Percentiles rank a stretch among this genome's conserved stretches.
phyloP scores from a whole-genome alignment of 768 basidiomycete genomes.

The Lactarius vividus region DNA sequence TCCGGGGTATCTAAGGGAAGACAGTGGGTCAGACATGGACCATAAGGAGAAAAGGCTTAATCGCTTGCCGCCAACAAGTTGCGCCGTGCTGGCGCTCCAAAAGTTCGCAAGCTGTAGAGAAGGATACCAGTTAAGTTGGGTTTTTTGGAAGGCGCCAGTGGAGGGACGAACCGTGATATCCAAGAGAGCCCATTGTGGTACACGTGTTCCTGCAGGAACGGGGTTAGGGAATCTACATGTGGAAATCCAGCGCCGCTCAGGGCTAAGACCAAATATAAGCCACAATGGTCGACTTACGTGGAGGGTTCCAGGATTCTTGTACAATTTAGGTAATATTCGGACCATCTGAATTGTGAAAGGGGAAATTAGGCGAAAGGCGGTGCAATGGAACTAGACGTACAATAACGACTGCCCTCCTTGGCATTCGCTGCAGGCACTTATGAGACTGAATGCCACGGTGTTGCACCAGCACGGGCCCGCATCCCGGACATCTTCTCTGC shows the following conservation, averaged over 20 bases:
- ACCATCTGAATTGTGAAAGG: neutral
- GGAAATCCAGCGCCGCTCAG: neutral
- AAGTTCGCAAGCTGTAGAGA: neutral
- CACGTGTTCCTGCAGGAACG: conserved; percentile 14
- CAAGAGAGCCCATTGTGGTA: conserved; percentile 14
- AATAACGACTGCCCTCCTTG: neutral
- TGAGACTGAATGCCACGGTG: neutral
- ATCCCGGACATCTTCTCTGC: neutral
- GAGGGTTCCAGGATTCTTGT: neutral
- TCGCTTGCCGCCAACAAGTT: neutral
- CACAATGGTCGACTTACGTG: neutral
- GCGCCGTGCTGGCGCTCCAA: conserved; percentile 2
- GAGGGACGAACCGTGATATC: conserved; percentile 10
- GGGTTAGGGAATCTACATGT: conserved; percentile 9
- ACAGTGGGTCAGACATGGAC: neutral
- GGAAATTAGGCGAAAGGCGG: neutral
- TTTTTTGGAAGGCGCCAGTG: neutral
- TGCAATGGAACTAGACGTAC: neutral
- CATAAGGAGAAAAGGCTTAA: neutral
- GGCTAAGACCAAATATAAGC: neutral
- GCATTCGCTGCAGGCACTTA: neutral
- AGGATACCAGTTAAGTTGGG: neutral
- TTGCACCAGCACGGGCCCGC: neutral
- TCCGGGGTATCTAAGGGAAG: conserved; percentile 2
- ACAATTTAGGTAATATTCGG: neutral